phyloP scores from a whole-genome alignment of 129 eudicot species.

The Chrysanthemum seticuspe region DNA sequence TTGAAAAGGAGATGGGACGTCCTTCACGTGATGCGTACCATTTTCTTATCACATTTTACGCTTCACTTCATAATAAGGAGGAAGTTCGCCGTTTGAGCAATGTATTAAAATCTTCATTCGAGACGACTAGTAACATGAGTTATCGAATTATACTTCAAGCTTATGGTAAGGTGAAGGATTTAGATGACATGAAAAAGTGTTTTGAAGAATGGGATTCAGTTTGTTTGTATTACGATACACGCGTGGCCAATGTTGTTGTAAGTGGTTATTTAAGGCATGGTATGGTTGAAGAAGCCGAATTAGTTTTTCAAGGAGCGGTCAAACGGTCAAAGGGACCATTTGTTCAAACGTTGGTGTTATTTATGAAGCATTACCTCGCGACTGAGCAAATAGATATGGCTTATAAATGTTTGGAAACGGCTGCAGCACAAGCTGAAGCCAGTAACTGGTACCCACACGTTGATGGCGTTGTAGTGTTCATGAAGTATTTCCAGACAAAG shows the following conservation, averaged over 20 bases:
- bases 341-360: conserved; percentile 32
- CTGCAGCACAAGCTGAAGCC: conserved; percentile 31
- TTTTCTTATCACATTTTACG: conserved; percentile 56
- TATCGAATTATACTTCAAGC: conserved; percentile 60
- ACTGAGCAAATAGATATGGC: conserved; percentile 42
- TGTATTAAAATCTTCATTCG: conserved; percentile 45
- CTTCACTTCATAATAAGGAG: conserved; percentile 41
- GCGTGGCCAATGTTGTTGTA: conserved; percentile 47
- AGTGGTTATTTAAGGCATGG: conserved; percentile 40
- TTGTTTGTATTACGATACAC: conserved; percentile 44
- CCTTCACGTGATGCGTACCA: conserved; percentile 49
- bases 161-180: conserved; percentile 48
- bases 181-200: conserved; percentile 43
- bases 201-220: conserved; percentile 75
- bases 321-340: conserved; percentile 44
- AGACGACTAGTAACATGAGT: conserved; percentile 39
- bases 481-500: conserved; percentile 41
- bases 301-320: conserved; percentile 31
- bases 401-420: conserved; percentile 46
- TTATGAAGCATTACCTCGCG: conserved; percentile 35
- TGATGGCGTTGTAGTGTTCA: conserved; percentile 33
- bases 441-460: conserved; percentile 35
- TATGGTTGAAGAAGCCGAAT: conserved; percentile 67
- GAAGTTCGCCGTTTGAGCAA: conserved; percentile 60
- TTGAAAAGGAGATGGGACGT: conserved; percentile 44